A percentile compares a stretch with the other conserved stretches of the same genome.
Conservation (phyloP, 805 yeast species). For the Candida germanica region DNA sequence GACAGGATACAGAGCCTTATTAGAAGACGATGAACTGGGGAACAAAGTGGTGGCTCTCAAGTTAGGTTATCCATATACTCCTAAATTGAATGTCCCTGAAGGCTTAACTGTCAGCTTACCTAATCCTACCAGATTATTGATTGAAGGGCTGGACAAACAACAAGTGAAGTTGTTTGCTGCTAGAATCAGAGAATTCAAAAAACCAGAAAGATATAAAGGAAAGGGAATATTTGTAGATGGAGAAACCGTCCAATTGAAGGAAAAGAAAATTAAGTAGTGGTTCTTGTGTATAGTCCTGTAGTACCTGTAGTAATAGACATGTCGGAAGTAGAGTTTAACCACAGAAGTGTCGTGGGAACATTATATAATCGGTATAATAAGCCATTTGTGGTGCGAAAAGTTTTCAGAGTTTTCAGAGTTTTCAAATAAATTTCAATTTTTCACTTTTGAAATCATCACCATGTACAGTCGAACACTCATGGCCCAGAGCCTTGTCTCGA, state of each 20-base stretch:
- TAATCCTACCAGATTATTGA: conserved; percentile 75
- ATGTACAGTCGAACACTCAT: no score
- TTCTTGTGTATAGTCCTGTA: conserved; percentile 11
- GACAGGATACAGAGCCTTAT: conserved; percentile 89
- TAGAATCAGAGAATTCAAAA: conserved; percentile 76
- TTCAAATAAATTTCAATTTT: no score
- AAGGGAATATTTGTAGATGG: conserved; percentile 92
- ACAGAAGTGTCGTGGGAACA: no score
- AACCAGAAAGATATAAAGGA: conserved; percentile 98
- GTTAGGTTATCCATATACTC: conserved; percentile 83
- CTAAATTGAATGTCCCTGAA: conserved; percentile 72
- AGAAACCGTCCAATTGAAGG: conserved; percentile 88
- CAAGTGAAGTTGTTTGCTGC: conserved; percentile 88
- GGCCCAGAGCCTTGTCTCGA: no score
- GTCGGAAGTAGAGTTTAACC: no score
- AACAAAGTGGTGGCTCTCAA: conserved; percentile 66
- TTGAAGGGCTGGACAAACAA: conserved; percentile 88
- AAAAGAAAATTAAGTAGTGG: conserved; percentile 81
- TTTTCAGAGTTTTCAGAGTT: no score
- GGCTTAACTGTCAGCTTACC: conserved; percentile 76
- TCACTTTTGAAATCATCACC: no score
- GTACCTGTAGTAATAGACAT: no score
- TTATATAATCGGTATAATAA: no score
- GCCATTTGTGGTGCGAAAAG: no score
- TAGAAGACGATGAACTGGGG: conserved; percentile 54